Base-by-base conservation (phyloP, 129 eudicot species). In the Deinandra increscens region DNA sequence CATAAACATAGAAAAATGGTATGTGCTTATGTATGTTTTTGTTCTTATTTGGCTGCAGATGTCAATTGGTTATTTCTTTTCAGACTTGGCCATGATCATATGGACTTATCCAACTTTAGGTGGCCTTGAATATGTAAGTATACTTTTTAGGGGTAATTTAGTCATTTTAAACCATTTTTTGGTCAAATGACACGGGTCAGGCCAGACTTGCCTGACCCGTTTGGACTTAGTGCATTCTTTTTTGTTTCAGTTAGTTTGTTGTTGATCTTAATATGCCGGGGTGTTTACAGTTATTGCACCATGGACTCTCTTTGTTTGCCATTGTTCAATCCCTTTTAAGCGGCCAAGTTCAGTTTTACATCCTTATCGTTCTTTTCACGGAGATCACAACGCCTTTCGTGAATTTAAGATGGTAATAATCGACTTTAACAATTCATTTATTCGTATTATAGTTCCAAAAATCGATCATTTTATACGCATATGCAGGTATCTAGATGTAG, bases 101-200 rank as follows among this genome's bases (percentile, higher is more conserved):
- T 93, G 92, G 87, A 64, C 85, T 31, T 87, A 74, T 83, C 98
- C 98, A 13, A 78, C 88, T 59, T 81, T 93, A 77, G 98, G 98
- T 6, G 98, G 98, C 36, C n/a, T 78, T 60, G 98, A 93, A 75
- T 93, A 82, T 85, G 98, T 93, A 81, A 93, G 98, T 60, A 17
- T 60, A 36, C 8, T 7, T 0, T 34, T 60, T 3, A 34, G 44
- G 44, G 66, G 45, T 34, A 36, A 34, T 60, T 60, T 60, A 60
- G 66, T 63, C 10, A 63, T 17, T 4, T 66, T 67, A 18, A 19
- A 66, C 41, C 23, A 6, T 12, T 64, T 64, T 18, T 22, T 10
- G 64, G 41, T 20, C 34, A 34, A 60, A 34, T 60, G 41, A 60
- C 20, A 33, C 12, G 0, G 37, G 61, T 55, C n/a, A 12, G 61